phyloP scores from a whole-genome alignment of 2,329 filamentous ascomycete genomes.

The Trichoderma sp. region DNA sequence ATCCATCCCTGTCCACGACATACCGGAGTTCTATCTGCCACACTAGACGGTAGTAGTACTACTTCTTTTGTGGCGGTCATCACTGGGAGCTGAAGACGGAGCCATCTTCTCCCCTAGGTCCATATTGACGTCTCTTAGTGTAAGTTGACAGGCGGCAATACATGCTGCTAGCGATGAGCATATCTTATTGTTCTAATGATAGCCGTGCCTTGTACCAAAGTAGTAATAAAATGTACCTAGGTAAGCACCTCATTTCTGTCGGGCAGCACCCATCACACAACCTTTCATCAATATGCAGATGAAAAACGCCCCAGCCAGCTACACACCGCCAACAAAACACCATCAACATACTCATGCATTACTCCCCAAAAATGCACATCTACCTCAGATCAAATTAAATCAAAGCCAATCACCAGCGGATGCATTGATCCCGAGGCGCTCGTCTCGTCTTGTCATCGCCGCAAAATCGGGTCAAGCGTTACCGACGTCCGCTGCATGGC shows the following conservation, averaged over 20 bases:
- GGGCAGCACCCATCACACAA: not conserved
- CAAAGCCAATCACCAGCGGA: not conserved
- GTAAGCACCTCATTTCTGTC: not conserved
- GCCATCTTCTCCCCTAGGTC: not conserved
- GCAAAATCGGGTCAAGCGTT: slow-evolving; percentile 2
- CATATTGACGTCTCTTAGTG: not conserved
- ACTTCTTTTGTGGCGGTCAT: not conserved
- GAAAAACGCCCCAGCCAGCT: not conserved
- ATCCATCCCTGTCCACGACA: not conserved
- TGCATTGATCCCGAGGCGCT: not conserved
- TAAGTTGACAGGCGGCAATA: not conserved
- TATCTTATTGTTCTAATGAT: not conserved
- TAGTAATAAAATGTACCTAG: not conserved
- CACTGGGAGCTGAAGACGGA: not conserved
- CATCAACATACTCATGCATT: not conserved
- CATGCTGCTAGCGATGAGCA: not conserved
- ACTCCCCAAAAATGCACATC: not conserved
- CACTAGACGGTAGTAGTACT: too few relatives aligned
- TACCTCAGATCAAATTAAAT: not conserved
- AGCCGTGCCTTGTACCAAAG: not conserved
- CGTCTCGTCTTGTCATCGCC: not conserved
- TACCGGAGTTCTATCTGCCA: too few relatives aligned
- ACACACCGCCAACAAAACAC: not conserved
- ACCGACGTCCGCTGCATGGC: slow-evolving; percentile 1
- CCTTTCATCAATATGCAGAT: not conserved